Conservation (phyloP, 2,329 filamentous ascomycete genomes). For the Botryotinia narcissicola region DNA sequence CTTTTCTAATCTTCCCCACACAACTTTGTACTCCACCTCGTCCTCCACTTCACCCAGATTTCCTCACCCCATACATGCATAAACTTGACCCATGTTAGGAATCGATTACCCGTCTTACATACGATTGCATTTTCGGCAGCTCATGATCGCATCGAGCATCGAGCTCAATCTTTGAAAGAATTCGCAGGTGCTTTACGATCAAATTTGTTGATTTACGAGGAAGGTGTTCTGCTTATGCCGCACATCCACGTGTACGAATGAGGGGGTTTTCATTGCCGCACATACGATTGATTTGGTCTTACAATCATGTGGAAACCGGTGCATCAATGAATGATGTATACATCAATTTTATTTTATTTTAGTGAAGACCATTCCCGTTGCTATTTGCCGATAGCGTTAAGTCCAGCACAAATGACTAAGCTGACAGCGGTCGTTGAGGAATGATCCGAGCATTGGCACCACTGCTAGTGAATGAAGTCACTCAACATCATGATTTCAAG, state of each 20-base stretch:
- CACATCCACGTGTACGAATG: constrained; percentile 4
- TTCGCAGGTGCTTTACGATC: not conserved
- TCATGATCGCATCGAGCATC: not conserved
- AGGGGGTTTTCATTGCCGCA: not conserved
- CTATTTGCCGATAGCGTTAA: constrained; percentile 3
- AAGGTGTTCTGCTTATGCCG: not conserved
- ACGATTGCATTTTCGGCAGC: not conserved
- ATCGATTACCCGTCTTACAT: not conserved
- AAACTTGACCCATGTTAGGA: not conserved
- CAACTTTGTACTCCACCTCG: not conserved
- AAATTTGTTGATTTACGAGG: not conserved
- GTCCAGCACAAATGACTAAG: not conserved
- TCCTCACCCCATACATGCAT: not conserved
- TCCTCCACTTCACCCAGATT: not conserved
- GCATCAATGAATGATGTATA: not conserved
- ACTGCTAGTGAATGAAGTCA: not conserved
- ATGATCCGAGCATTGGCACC: not conserved
- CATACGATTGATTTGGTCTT: not conserved
- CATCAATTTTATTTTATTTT: not conserved
- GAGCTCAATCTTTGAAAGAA: not conserved
- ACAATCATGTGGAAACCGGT: not conserved
- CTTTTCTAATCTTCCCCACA: not conserved
- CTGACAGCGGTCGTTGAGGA: not conserved
- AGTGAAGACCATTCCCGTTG: not conserved
- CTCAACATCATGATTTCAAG: not conserved